These are phyloP conservation scores for Macrolepiota fuliginosa DNA, from an alignment of 768 basidiomycete species.

Conservation along the genomic window DNA sequence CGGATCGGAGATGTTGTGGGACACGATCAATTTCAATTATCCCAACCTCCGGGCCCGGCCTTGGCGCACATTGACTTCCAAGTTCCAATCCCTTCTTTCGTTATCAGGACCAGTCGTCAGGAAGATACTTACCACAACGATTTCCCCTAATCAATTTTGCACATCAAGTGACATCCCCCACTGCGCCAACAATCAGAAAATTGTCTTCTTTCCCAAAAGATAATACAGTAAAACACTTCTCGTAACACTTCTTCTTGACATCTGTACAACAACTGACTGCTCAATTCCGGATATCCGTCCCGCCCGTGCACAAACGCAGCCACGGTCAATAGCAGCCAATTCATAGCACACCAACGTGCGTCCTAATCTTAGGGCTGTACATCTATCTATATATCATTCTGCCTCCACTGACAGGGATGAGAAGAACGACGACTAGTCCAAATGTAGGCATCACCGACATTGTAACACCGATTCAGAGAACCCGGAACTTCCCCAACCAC, in stretches of 20 bases:
- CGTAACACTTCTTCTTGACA: not conserved
- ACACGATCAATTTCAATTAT: no score
- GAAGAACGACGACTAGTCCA: not conserved
- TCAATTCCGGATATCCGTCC: not conserved
- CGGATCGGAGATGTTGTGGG: no score
- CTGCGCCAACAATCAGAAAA: no score
- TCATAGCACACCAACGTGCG: not conserved
- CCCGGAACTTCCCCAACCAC: not conserved
- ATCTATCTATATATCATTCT: not conserved
- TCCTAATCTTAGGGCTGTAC: not conserved
- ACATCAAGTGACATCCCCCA: no score
- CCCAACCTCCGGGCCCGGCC: no score
- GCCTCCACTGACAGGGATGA: not conserved
- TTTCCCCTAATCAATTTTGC: no score
- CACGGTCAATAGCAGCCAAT: not conserved
- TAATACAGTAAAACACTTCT: not conserved
- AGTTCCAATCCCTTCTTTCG: no score
- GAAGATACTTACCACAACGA: no score
- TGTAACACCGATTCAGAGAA: not conserved
- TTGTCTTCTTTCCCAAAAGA: no score
- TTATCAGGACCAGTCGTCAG: no score
- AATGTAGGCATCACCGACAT: constrained; percentile 2
- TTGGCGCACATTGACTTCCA: no score
- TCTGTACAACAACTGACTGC: not conserved
- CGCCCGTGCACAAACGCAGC: not conserved